Conservation (phyloP, 169 alveolate species). For the Plasmodium cynomolgi region DNA sequence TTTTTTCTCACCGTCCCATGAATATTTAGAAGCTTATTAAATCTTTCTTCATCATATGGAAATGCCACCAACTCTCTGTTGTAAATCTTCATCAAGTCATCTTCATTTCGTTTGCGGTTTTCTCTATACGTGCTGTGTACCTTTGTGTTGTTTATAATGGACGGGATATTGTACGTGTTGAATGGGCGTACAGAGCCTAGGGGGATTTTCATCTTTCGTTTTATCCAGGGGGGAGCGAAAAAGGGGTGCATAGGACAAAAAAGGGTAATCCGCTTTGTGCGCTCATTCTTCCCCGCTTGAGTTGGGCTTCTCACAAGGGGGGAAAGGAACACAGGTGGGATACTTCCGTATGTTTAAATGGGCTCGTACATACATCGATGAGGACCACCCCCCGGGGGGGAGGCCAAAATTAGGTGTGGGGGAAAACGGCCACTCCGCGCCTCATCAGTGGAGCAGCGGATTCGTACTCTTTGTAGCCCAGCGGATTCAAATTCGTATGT, state of each 20-base stretch:
- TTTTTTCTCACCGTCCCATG: constrained; percentile 16
- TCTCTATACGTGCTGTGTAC: constrained; percentile 64
- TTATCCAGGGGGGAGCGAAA: background rate
- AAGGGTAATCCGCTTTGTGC: background rate
- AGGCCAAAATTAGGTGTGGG: background rate
- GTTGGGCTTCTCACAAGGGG: background rate
- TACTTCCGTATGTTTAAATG: background rate
- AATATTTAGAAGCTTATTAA: constrained; percentile 46
- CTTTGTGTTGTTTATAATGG: constrained; percentile 35
- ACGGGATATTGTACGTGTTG: constrained; percentile 56
- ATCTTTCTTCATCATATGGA: constrained; percentile 71
- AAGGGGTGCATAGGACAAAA: background rate
- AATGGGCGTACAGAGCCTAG: constrained; percentile 9
- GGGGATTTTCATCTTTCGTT: background rate
- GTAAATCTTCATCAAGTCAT: constrained; percentile 46
- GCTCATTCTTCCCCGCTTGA: background rate
- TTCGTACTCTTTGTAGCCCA: background rate
- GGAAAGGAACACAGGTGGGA: background rate
- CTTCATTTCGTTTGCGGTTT: constrained; percentile 14
- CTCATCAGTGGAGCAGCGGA: background rate
- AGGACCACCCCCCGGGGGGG: background rate
- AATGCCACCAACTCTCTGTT: constrained; percentile 69
- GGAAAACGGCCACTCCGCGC: background rate
- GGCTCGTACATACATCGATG: background rate
- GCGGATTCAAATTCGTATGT: background rate